phyloP scores from a whole-genome alignment of 371 early-diverging fungal species.

The Mucor circinelloides region DNA sequence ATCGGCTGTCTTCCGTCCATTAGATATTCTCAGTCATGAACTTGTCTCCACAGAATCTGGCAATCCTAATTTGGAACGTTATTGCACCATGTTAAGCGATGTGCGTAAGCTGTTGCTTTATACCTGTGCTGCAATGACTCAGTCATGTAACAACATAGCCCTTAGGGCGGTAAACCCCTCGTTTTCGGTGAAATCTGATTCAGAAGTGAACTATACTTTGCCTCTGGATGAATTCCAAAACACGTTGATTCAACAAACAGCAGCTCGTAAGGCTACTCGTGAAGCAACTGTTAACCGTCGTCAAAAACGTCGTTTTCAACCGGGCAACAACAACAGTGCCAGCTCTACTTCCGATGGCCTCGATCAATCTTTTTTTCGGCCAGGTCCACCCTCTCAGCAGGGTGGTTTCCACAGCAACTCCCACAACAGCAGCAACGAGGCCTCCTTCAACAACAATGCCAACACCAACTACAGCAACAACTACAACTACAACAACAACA shows the following conservation, averaged over 20 bases:
- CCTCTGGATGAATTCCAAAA: slow-evolving; percentile 8
- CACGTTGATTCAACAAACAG: slow-evolving; percentile 3
- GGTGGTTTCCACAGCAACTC: slow-evolving; percentile 5
- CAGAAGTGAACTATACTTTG: not conserved
- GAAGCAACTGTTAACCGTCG: not conserved
- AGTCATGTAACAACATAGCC: slow-evolving; percentile 5
- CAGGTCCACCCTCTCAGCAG: slow-evolving; percentile 22
- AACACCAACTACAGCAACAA: not conserved
- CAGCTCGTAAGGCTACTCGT: not conserved
- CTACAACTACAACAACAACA: not conserved
- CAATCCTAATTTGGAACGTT: slow-evolving; percentile 1
- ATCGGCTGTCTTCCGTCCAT: not conserved
- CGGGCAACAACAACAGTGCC: not conserved
- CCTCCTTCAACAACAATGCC: not conserved
- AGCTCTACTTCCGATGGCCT: not conserved
- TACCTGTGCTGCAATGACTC: not conserved
- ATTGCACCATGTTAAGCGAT: slow-evolving; percentile 6
- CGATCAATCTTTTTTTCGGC: slow-evolving; percentile 15
- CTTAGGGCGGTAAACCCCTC: slow-evolving; percentile 9
- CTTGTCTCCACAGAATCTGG: not conserved
- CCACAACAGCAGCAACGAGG: not conserved
- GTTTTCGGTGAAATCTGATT: not conserved
- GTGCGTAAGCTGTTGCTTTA: not conserved
- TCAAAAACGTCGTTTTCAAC: not conserved
- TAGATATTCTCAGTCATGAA: not conserved